Percentiles rank a stretch among this genome's conserved stretches.
Evolutionary conservation across 768 basidiomycete species (phyloP).

Genomic region (Scleroderma bovista): DNA sequence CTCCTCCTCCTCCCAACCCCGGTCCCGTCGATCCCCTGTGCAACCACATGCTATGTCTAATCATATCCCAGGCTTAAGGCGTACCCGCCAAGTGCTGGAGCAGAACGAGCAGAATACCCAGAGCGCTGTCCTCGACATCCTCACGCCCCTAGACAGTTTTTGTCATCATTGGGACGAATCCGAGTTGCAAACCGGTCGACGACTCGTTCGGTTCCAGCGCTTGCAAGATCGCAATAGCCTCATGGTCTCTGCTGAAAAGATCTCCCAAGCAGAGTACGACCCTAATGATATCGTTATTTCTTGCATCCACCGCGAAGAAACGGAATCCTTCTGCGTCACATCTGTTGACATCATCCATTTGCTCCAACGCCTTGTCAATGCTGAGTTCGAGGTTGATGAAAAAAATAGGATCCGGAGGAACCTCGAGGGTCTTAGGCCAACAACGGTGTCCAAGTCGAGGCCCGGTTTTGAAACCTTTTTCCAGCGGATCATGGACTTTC

Average conservation of each 20-base stretch:
- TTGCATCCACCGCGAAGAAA: constrained; percentile 85
- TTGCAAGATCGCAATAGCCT: constrained; percentile 72
- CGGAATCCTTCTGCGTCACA: constrained; percentile 78
- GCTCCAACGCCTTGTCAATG: constrained; percentile 70
- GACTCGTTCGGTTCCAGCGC: constrained; percentile 83
- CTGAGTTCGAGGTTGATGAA: constrained; percentile 86
- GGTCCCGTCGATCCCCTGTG: constrained; percentile 4
- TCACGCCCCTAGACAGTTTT: constrained; percentile 50
- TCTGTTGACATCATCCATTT: constrained; percentile 95
- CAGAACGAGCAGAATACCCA: constrained; percentile 40
- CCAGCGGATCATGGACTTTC: constrained; percentile 94
- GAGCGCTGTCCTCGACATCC: constrained; percentile 56
- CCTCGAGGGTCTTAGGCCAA: constrained; percentile 87
- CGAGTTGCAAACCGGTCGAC: constrained; percentile 65
- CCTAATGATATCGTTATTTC: constrained; percentile 82
- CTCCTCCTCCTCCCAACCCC: constrained; percentile 13
- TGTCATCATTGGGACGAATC: constrained; percentile 56
- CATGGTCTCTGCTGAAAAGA: constrained; percentile 71
- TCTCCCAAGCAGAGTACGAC: constrained; percentile 67
- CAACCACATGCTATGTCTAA: constrained; percentile 5
- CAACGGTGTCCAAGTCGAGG: constrained; percentile 85
- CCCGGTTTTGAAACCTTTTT: constrained; percentile 82
- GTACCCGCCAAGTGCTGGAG: constrained; percentile 21
- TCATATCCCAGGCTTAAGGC: constrained; percentile 17
- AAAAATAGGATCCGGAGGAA: constrained; percentile 95